phyloP scores from a whole-genome alignment of 2,329 filamentous ascomycete species.

The Coniochaeta prunicola region DNA sequence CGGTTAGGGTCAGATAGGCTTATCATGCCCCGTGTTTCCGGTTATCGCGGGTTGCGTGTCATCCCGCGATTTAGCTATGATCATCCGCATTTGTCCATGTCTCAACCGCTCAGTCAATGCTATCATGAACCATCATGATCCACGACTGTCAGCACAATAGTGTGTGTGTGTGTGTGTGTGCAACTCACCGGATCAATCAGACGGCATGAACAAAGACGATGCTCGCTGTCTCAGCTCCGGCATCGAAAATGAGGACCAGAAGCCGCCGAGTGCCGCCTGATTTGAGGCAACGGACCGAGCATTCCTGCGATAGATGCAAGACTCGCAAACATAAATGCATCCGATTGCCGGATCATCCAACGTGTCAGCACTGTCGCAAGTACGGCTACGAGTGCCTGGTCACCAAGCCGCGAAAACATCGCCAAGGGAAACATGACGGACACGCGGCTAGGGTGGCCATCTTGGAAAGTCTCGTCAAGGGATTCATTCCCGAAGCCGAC shows the following conservation, averaged over 20 bases:
- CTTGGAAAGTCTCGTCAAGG: conserved; percentile 35
- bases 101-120: too few relatives aligned
- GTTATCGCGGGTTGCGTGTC: too few relatives aligned
- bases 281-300: conserved; percentile 35
- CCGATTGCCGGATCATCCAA: conserved; percentile 25
- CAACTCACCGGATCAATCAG: too few relatives aligned
- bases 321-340: conserved; percentile 37
- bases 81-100: too few relatives aligned
- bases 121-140: too few relatives aligned
- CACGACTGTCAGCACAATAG: too few relatives aligned
- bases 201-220: too few relatives aligned
- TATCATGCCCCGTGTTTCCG: too few relatives aligned
- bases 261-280: conserved; percentile 30
- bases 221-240: neutral
- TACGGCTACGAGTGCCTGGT: conserved; percentile 32
- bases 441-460: conserved; percentile 29
- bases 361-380: conserved; percentile 32
- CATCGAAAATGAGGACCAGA: neutral
- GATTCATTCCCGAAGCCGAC: conserved; percentile 32
- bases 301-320: conserved; percentile 38
- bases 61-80: too few relatives aligned
- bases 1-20: too few relatives aligned
- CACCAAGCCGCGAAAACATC: conserved; percentile 35
- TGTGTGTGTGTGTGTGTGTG: too few relatives aligned
- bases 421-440: conserved; percentile 33